Conservation (phyloP, 2,329 filamentous ascomycete species). For the Knufia fluminis region DNA sequence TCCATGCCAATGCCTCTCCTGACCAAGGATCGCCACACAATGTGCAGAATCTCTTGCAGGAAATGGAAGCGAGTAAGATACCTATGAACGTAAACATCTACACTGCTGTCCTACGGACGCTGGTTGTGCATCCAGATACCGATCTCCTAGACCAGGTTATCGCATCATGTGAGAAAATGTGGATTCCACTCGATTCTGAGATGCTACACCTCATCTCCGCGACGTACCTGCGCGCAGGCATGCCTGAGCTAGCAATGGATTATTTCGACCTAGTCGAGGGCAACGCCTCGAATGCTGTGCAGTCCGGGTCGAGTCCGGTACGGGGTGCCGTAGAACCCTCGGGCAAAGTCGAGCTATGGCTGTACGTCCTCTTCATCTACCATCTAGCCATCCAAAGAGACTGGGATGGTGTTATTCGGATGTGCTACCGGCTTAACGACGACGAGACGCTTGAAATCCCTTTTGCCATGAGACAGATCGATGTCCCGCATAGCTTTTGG, state of each 20-base stretch:
- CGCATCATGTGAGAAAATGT: conserved; percentile 3
- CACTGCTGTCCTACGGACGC: conserved; percentile 50
- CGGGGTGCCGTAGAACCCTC: not conserved
- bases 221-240: not conserved
- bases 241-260: conserved; percentile 5
- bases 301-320: not conserved
- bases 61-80: conserved; percentile 58
- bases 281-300: not conserved
- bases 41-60: conserved; percentile 55
- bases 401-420: conserved; percentile 6
- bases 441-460: not conserved
- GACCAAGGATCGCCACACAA: conserved; percentile 56
- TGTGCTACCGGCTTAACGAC: conserved; percentile 5
- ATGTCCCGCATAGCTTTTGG: conserved; percentile 5
- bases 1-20: conserved; percentile 60
- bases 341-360: conserved; percentile 3
- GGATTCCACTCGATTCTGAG: not conserved
- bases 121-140: conserved; percentile 9
- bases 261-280: conserved; percentile 1
- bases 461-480: conserved; percentile 6
- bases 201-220: conserved; percentile 4
- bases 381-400: not conserved
- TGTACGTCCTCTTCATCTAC: conserved; percentile 3
- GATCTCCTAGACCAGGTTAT: conserved; percentile 2
- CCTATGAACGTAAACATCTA: conserved; percentile 58